Conservation (phyloP, 2,329 filamentous ascomycete species). For the Fusarium sp. region DNA sequence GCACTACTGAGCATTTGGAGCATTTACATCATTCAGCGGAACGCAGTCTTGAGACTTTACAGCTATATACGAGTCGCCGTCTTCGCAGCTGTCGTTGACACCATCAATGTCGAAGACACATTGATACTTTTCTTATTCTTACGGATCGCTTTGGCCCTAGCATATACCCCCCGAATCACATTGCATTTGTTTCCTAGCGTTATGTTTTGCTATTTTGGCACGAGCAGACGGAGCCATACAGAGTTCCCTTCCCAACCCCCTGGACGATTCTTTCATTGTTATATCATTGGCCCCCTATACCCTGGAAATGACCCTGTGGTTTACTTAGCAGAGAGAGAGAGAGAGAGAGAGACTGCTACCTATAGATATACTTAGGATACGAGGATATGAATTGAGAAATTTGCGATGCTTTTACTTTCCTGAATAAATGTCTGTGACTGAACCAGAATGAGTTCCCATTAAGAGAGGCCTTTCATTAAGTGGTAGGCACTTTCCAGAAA, state of each 20-base stretch:
- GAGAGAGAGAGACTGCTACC: neutral
- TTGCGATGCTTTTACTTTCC: neutral
- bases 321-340: neutral
- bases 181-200: neutral
- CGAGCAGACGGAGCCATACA: neutral
- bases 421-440: neutral
- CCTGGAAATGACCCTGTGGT: neutral
- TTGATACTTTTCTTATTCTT: neutral
- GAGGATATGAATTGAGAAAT: neutral
- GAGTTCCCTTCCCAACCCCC: too few species aligned
- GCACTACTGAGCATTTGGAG: neutral
- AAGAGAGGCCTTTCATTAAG: too few species aligned
- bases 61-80: neutral
- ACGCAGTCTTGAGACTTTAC: neutral
- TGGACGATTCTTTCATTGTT: rapidly evolving
- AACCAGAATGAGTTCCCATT: too few species aligned
- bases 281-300: neutral
- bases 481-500: neutral
- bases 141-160: neutral
- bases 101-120: neutral
- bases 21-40: neutral
- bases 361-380: neutral
- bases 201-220: neutral
- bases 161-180: neutral
- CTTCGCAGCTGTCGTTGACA: neutral